Evolutionary conservation across 768 basidiomycete genomes (phyloP).

Genomic region (Trametes coccinea): DNA sequence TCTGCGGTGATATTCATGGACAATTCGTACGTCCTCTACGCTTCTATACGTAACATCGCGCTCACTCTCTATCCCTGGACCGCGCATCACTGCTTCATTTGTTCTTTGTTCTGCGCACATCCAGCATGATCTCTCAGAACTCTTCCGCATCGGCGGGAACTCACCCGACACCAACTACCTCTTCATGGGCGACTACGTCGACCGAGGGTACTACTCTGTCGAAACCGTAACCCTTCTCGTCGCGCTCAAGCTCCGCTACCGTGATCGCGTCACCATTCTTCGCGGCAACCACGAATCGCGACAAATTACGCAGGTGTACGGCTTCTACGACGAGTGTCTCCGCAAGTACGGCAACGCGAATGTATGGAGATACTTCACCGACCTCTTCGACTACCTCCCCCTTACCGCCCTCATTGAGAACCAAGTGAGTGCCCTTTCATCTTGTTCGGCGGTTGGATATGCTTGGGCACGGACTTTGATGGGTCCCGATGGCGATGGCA

Average conservation of each 20-base stretch:
- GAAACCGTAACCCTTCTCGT: constrained; percentile 98
- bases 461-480: not conserved
- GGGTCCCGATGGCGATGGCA: not conserved
- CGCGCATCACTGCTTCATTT: constrained; percentile 12
- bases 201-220: constrained; percentile 98
- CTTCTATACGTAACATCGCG: constrained; percentile 24
- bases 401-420: constrained; percentile 98
- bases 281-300: constrained; percentile 98
- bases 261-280: constrained; percentile 96
- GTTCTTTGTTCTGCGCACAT: constrained; percentile 14
- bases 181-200: constrained; percentile 99
- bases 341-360: constrained; percentile 99
- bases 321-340: constrained; percentile 99
- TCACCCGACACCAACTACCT: constrained; percentile 99
- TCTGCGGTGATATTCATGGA: constrained; percentile 99
- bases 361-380: constrained; percentile 99
- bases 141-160: constrained; percentile 98
- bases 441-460: not conserved
- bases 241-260: constrained; percentile 95
- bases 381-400: constrained; percentile 96
- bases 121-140: constrained; percentile 98
- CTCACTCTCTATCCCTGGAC: constrained; percentile 14
- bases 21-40: constrained; percentile 83
- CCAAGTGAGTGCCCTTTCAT: constrained; percentile 70
- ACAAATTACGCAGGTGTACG: constrained; percentile 99